Evolutionary conservation across 129 eudicot species (phyloP), one percentile per base, ranked within the genome.

Genomic region (Pulicaria dysenterica): DNA sequence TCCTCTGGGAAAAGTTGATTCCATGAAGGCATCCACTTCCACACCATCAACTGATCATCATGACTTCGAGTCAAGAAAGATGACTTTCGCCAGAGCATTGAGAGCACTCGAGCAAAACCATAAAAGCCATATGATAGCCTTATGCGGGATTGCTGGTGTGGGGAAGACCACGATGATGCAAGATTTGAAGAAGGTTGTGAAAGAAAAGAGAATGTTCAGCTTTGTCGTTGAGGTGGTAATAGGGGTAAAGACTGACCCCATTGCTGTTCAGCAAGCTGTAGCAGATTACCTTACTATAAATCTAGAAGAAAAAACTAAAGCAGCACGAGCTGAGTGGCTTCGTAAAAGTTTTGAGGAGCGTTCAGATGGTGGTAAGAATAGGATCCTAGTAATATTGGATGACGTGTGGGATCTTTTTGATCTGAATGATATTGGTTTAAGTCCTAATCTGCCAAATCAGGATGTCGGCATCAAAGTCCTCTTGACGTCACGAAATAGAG

Each of bases 121-220:
- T 10, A 19, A 17, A 17, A 12, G 2, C 11, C 54, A 54, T 24
- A 54, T 55, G 31, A 45, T 60, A 48, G 70, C 70, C 24, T 41
- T 73, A 13, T 73, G 77, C 1, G 77, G 77, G 16, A 73, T 73
- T 69, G 75, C 65, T 5, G 75, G 75, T 8, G 75, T 70, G 19
- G 65, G 75, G 2, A 70, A 70, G 24, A 70, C 77, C 69, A 73
- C 77, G 1, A 60, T 73, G 77, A 73, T 73, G 77, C 61, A 60
- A 60, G 70, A 60, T 60, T 19, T 73, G 70, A 16, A 1, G 48
- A 38, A 37, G 61, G 13, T 8, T 60, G 60, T 3, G 5, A 1
- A 48, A 37, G 51, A 37, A 1, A 61, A 49, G 31, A 38, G 11
- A 3, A 60, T 60, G 51, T 73, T 73, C 48, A 9, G 38, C 0